Percentiles rank a stretch among this genome's conserved stretches.
Evolutionary conservation across 2,329 filamentous ascomycete species (phyloP).

Genomic region (Diaporthe batatas): DNA sequence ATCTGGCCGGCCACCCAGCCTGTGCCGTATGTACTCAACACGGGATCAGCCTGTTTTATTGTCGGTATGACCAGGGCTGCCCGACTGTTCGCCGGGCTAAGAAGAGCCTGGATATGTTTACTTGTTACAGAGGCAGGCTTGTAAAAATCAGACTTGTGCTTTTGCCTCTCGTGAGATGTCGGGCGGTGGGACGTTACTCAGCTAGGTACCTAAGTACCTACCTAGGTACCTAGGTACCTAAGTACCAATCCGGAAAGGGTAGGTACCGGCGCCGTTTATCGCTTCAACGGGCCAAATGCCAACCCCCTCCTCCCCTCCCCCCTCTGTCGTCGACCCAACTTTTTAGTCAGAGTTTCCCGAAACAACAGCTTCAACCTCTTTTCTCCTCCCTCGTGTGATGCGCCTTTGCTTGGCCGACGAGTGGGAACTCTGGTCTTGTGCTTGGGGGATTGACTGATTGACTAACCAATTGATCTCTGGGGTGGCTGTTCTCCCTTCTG

Average conservation of each 20-base stretch:
- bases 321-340: constrained; percentile 22
- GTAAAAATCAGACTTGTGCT: no score
- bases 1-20: background rate
- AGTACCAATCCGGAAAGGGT: no score
- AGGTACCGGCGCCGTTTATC: constrained; percentile 26
- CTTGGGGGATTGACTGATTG: background rate
- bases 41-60: background rate
- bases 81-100: background rate
- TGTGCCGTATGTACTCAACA: background rate
- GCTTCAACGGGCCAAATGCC: constrained; percentile 9
- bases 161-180: no score
- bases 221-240: no score
- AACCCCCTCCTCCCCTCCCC: no score
- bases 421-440: background rate
- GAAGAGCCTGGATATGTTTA: background rate
- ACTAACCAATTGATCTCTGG: constrained; percentile 1
- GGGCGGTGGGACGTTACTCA: no score
- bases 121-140: background rate
- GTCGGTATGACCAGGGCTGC: background rate
- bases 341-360: constrained; percentile 16
- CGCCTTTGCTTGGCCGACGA: constrained; percentile 16
- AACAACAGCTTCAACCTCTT: background rate
- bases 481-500: background rate
- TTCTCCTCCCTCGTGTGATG: constrained; percentile 11
- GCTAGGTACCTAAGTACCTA: no score